Conservation (phyloP, 768 basidiomycete genomes). For the Mycena epipterygia region DNA sequence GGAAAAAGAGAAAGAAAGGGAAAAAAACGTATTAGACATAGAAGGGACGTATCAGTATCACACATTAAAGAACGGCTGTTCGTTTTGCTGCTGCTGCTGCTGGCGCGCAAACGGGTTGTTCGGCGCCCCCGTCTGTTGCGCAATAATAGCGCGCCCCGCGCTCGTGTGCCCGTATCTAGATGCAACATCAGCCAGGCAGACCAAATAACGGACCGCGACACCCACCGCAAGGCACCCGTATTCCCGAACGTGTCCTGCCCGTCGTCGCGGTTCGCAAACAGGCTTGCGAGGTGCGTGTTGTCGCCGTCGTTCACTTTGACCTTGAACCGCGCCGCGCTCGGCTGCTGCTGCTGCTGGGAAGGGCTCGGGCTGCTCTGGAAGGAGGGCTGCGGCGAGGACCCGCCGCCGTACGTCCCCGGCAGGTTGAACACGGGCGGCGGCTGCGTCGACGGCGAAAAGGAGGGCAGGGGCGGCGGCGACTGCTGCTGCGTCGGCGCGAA, state of each 20-base stretch:
- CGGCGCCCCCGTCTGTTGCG: slow-evolving; percentile 54
- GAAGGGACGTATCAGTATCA: slow-evolving; percentile 44
- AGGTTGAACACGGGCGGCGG: slow-evolving; percentile 74
- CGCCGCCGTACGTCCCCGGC: slow-evolving; percentile 75
- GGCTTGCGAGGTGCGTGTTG: slow-evolving; percentile 81
- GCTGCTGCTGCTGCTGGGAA: slow-evolving; percentile 48
- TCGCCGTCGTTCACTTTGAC: slow-evolving; percentile 69
- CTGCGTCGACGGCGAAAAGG: slow-evolving; percentile 43
- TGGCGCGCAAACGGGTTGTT: slow-evolving; percentile 79
- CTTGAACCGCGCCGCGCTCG: slow-evolving; percentile 48
- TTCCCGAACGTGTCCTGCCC: slow-evolving; percentile 98
- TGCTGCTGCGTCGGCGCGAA: slow-evolving; percentile 70
- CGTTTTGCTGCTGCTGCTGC: slow-evolving; percentile 69
- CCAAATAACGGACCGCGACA: slow-evolving; percentile 32
- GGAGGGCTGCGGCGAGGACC: slow-evolving; percentile 59
- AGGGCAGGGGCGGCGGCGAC: slow-evolving; percentile 51
- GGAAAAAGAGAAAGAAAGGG: slow-evolving; percentile 6
- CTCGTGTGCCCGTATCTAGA: slow-evolving; percentile 71
- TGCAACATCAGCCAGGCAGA: neutral
- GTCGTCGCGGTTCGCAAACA: slow-evolving; percentile 92
- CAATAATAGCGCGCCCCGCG: slow-evolving; percentile 59
- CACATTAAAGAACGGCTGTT: slow-evolving; percentile 88
- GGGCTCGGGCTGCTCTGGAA: slow-evolving; percentile 53
- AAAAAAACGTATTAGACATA: neutral
- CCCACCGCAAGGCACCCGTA: slow-evolving; percentile 77